Base-by-base conservation (phyloP, 805 yeast species). In the Starmerella tilneyi region DNA sequence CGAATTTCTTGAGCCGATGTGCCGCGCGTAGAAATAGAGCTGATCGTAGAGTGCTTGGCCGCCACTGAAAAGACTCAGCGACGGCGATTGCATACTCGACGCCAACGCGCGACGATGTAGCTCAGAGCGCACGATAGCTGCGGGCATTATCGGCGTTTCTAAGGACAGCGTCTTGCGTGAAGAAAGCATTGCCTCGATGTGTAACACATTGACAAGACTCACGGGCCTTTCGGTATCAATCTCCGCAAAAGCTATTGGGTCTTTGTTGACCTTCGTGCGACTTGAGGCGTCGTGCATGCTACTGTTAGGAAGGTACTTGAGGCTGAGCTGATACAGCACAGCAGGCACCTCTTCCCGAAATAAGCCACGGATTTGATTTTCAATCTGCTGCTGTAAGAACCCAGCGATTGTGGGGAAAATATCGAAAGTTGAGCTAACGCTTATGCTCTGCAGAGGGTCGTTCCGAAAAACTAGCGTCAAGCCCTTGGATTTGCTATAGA, bases 261-360 rank as follows among this genome's bases (percentile, higher is more conserved):
- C 69, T 2, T 23, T 32, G n/a, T 35, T 45, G 9, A 46, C 21
- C 17, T 8, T 28, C 27, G 43, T 17, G 6, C 31, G 32, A 29
- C 43, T 34, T 6, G n/a, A 9, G 9, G 24, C 35, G 17, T 32
- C 17, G 27, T 44, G 33, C 16, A 60, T 59, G 33, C 53, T 53
- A 32, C 55, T 56, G 24, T 66, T 63, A 13, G 69, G 64, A 2
- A 79, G 73, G 69, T 78, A 85, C 53, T 74, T 76, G 56, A 81
- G 75, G 28, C 85, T 77, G 46, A 84, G 71, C 55, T 80, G 76
- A 63, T 85, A 88, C 43, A 85, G 69, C 37, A 84, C 75, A 9
- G 84, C 76, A 2, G 95, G 95, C 44, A 85, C 69, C 43, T 84
- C 81, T 59, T 85, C 95, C 49, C 92, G 70, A 63, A 85, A 85